These are phyloP conservation scores for Clavispora fructus DNA, from an alignment of 805 yeast genomes.

Conservation along the genomic window DNA sequence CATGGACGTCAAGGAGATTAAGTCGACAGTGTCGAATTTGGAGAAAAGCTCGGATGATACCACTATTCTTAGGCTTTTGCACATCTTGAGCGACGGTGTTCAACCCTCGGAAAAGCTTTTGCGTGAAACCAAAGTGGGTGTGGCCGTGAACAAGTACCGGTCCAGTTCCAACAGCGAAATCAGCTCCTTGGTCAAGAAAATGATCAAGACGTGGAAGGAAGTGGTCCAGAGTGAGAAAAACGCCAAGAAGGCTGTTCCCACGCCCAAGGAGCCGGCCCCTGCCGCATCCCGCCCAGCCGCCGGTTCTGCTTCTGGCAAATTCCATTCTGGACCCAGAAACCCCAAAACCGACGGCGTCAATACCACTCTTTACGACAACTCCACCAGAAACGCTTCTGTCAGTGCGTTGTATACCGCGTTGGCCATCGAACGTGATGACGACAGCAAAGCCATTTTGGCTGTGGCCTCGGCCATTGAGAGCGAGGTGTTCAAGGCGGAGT, in stretches of 20 bases:
- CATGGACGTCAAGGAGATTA: constrained; percentile 74
- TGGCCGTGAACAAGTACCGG: constrained; percentile 86
- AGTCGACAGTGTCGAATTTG: constrained; percentile 60
- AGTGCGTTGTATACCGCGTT: constrained; percentile 83
- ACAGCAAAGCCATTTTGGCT: constrained; percentile 53
- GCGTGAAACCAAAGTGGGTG: constrained; percentile 95
- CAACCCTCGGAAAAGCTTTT: constrained; percentile 80
- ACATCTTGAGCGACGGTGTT: constrained; percentile 62
- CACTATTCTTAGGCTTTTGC: constrained; percentile 61
- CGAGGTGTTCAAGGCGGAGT: constrained; percentile 60
- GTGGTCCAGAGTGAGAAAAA: constrained; percentile 66
- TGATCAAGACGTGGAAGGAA: constrained; percentile 88
- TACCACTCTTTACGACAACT: constrained; percentile 62
- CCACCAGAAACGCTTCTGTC: constrained; percentile 79
- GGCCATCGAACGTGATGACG: constrained; percentile 67
- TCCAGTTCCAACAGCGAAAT: constrained; percentile 64
- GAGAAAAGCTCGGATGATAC: constrained; percentile 66
- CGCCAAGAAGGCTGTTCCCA: constrained; percentile 21
- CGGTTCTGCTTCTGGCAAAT: constrained; percentile 30
- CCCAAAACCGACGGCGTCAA: constrained; percentile 78
- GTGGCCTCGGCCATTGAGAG: constrained; percentile 69
- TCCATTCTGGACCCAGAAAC: constrained; percentile 56
- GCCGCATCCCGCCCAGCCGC: constrained; percentile 11
- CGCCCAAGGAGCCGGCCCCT: constrained; percentile 5
- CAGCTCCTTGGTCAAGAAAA: constrained; percentile 66